Base-by-base conservation (phyloP, 2,329 filamentous ascomycete genomes). In the Zalaria obscura region DNA sequence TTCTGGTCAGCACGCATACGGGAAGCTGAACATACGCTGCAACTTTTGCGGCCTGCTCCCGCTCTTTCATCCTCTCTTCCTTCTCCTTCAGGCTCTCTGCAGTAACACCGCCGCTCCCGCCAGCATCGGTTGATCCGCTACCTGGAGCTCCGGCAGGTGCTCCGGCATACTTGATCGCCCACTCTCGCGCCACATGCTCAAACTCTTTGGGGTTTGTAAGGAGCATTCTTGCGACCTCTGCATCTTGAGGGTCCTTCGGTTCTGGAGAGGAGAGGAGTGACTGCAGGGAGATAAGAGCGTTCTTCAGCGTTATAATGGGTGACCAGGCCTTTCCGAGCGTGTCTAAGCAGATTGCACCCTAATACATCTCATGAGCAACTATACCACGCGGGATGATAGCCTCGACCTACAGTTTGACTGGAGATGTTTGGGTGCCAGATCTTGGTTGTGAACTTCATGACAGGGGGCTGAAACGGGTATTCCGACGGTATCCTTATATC, bases 401-500 rank as follows among this genome's bases (percentile, higher is more conserved):
- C 18, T 18, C 18, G 18, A 43, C 44, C 9, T 66, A 93, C 87
- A 34, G 88, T 95, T 59, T 91, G 83, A 55, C 83, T 89, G 70
- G 84, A 93, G 65, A 98, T 77, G 57, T 98, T 98, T 29, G 91
- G 91, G 61, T 98, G 91, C 88, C 88, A 98, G 52, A 96, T 81
- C 62, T 81, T 88, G 48, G 91, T 98, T 49, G 81, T 75, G 57
- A 96, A 96, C 53, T 77, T 81, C 82, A 98, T 96, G 45, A 76
- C 62, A 4, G 91, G 91, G 3, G 89, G 85, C 52, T 87, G 83
- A 67, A 98, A 98, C 0, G 91, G 91, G 56, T 98, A 98, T 51
- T 83, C 83, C 47, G 75, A 74, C 0, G 89, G 88, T 40, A 98
- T 91, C 55, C 73, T 74, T 53, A 98, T 91, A 55, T 94, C 84